Evolutionary conservation across 805 yeast species (phyloP).

Genomic region (Ogataea ramenticola): DNA sequence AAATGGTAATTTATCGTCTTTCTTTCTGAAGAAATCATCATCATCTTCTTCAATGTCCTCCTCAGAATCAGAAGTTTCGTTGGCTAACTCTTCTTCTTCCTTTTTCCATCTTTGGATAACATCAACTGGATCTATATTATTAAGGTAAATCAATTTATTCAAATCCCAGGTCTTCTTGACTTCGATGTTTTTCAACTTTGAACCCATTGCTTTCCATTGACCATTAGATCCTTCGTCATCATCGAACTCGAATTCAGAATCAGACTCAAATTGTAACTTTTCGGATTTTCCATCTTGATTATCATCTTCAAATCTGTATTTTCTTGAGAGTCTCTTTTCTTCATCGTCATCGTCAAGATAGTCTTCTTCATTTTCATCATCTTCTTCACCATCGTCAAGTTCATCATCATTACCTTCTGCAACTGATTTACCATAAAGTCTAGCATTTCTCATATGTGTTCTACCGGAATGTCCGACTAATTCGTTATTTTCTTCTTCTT

Average conservation of each 20-base stretch:
- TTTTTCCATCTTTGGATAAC: conserved; percentile 66
- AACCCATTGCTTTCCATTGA: conserved; percentile 45
- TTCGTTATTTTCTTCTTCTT: conserved; percentile 23
- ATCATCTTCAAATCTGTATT: conserved; percentile 28
- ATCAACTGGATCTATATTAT: conserved; percentile 67
- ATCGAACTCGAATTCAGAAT: conserved; percentile 37
- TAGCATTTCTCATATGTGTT: conserved; percentile 52
- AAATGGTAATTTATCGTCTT: conserved; percentile 13
- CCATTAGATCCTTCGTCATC: conserved; percentile 31
- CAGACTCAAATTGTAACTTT: conserved; percentile 40
- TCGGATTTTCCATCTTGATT: conserved; percentile 12
- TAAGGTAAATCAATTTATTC: conserved; percentile 71
- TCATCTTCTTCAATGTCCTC: conserved; percentile 37
- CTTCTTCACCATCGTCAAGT: conserved; percentile 37
- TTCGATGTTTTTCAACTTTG: conserved; percentile 47
- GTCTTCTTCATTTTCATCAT: conserved; percentile 26
- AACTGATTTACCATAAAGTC: conserved; percentile 46
- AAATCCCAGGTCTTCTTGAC: conserved; percentile 66
- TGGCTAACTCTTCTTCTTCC: conserved; percentile 37
- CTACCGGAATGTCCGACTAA: conserved; percentile 50
- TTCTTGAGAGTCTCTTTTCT: conserved; percentile 34
- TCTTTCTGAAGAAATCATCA: conserved; percentile 52
- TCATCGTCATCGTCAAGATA: conserved; percentile 33
- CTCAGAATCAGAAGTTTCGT: conserved; percentile 23
- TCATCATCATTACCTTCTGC: conserved; percentile 39